Percentiles rank a stretch among this genome's conserved stretches.
phyloP scores from a whole-genome alignment of 148 eudicot species.

The Arctostaphylos glauca region DNA sequence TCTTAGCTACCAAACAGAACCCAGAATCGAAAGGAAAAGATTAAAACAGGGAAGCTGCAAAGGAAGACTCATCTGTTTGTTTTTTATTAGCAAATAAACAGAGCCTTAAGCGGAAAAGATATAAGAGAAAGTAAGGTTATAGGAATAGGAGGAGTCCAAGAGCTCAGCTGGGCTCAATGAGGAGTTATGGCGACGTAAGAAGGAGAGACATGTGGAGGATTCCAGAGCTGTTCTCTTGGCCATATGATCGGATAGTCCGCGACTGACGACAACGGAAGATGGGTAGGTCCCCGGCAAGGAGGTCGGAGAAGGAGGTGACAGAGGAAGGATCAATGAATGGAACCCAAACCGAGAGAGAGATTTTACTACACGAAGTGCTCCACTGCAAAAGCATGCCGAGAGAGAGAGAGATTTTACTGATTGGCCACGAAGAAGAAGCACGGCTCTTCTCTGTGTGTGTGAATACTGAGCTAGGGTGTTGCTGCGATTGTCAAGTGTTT shows the following conservation, averaged over 20 bases:
- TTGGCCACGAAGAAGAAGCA: no score
- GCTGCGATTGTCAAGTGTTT: no score
- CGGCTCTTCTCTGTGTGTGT: no score
- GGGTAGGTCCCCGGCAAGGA: conserved; percentile 41
- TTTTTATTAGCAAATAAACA: neutral
- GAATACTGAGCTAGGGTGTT: no score
- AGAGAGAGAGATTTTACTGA: no score
- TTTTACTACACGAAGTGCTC: no score
- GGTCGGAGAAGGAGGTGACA: conserved; percentile 31
- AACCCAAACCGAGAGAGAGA: no score
- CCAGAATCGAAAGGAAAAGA: no score
- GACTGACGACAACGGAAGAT: conserved; percentile 4
- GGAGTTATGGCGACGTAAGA: conserved; percentile 62
- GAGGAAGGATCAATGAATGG: no score
- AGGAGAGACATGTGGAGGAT: conserved; percentile 51
- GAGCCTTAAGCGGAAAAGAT: neutral
- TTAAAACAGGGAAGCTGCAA: no score
- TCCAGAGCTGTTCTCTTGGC: conserved; percentile 42
- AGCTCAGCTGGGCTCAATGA: conserved; percentile 64
- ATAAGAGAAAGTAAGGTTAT: conserved; percentile 35
- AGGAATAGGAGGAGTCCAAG: conserved; percentile 80
- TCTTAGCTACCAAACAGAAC: no score
- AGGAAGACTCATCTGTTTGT: neutral
- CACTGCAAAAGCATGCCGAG: no score
- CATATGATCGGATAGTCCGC: conserved; percentile 35